Conservation (phyloP, 345 rosid species). For the Passiflora organensis region DNA sequence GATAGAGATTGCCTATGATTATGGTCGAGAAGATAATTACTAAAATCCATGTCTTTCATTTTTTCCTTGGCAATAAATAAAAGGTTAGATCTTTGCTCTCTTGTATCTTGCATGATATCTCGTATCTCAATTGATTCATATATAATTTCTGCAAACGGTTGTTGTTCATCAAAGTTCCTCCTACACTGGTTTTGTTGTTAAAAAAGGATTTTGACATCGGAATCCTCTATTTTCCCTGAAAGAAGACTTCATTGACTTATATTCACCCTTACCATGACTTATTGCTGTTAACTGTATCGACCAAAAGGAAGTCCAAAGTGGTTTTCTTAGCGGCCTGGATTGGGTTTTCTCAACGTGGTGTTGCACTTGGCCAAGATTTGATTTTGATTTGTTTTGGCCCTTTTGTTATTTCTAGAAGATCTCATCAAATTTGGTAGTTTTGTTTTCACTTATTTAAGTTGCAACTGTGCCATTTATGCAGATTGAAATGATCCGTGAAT, state of each 20-base stretch:
- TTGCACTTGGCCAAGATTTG: not conserved
- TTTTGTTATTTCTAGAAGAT: not conserved
- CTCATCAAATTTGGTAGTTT: too few species aligned
- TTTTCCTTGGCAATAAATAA: constrained; percentile 31
- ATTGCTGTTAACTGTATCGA: not conserved
- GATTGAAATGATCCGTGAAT: constrained; percentile 16
- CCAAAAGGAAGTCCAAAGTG: not conserved
- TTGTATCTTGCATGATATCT: not conserved
- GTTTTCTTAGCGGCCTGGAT: not conserved
- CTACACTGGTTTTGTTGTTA: too few species aligned
- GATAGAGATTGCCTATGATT: constrained; percentile 86
- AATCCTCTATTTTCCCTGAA: too few species aligned
- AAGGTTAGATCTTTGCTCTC: constrained; percentile 32
- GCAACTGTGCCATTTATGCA: constrained; percentile 10
- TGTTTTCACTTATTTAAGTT: not conserved
- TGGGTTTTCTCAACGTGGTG: not conserved
- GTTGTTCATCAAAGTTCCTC: too few species aligned
- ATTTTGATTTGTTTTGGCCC: not conserved
- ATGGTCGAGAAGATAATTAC: constrained; percentile 81
- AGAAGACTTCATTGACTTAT: too few species aligned
- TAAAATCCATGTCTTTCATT: constrained; percentile 14
- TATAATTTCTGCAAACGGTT: too few species aligned
- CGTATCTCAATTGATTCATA: not conserved
- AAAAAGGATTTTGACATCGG: too few species aligned
- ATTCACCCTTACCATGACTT: not conserved